Conservation (phyloP, 208 protist species). For the Kentomonas sorsogonicus region DNA sequence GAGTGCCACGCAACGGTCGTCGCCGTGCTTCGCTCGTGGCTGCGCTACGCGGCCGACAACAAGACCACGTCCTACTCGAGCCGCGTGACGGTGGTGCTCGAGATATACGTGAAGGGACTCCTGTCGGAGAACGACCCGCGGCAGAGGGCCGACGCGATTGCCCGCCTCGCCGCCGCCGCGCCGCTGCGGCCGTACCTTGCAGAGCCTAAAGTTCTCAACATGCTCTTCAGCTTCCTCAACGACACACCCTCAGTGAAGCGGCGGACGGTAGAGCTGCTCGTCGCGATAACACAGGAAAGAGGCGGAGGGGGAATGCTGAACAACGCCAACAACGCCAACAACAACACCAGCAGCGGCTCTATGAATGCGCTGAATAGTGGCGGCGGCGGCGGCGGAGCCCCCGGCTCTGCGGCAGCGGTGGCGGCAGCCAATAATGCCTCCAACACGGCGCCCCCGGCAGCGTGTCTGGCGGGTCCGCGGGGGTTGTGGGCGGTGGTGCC, state of each 20-base stretch:
- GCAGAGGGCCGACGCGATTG: conserved; percentile 63
- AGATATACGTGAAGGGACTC: conserved; percentile 79
- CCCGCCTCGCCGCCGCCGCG: conserved; percentile 52
- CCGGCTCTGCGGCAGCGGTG: too few relatives aligned
- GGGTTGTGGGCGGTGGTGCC: too few relatives aligned
- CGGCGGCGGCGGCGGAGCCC: too few relatives aligned
- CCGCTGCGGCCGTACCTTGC: conserved; percentile 63
- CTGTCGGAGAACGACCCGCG: conserved; percentile 74
- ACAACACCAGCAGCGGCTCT: too few relatives aligned
- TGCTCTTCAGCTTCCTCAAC: conserved; percentile 79
- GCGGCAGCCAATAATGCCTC: too few relatives aligned
- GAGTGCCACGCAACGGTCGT: conserved; percentile 74
- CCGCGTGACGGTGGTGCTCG: conserved; percentile 78
- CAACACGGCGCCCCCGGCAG: conserved; percentile 4
- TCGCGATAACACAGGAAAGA: conserved; percentile 78
- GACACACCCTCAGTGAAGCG: conserved; percentile 61
- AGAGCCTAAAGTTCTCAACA: conserved; percentile 69
- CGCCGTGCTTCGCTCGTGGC: conserved; percentile 54
- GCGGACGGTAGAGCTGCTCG: conserved; percentile 77
- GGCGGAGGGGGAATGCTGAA: too few relatives aligned
- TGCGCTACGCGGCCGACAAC: conserved; percentile 68
- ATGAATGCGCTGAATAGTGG: too few relatives aligned
- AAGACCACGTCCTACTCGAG: conserved; percentile 80
- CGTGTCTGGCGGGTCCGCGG: too few relatives aligned
- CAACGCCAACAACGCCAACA: too few relatives aligned